A percentile compares a stretch with the other conserved stretches of the same genome.
Evolutionary conservation across 1,139 yeast genomes (phyloP).

Genomic region (Suhomyces kunorum): DNA sequence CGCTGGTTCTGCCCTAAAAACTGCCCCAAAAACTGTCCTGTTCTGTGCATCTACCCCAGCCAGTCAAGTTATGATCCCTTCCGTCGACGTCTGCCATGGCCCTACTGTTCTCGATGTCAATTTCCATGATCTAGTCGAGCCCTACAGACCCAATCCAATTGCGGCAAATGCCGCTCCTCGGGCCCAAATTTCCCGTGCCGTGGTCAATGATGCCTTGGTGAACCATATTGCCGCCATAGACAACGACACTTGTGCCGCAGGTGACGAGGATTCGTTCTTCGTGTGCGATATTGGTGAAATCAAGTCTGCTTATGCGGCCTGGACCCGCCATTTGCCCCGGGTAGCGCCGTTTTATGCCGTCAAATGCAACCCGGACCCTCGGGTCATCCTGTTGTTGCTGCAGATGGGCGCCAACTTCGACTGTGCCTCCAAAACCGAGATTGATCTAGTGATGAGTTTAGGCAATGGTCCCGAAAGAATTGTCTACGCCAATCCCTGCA

Average conservation of each 20-base stretch:
- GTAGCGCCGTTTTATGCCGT: constrained; percentile 89
- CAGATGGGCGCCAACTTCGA: constrained; percentile 77
- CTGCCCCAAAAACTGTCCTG: not conserved
- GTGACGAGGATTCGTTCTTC: constrained; percentile 84
- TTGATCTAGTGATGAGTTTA: constrained; percentile 60
- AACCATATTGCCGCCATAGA: constrained; percentile 51
- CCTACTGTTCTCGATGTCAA: constrained; percentile 14
- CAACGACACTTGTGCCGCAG: constrained; percentile 64
- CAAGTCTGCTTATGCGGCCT: constrained; percentile 55
- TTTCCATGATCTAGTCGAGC: constrained; percentile 13
- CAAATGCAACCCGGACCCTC: constrained; percentile 81
- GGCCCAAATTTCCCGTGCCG: constrained; percentile 12
- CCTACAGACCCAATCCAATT: constrained; percentile 2
- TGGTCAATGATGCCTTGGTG: constrained; percentile 42
- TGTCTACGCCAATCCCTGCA: constrained; percentile 93
- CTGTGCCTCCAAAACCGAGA: constrained; percentile 90
- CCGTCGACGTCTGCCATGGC: constrained; percentile 22
- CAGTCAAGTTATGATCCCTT: constrained; percentile 31
- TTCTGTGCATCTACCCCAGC: not conserved
- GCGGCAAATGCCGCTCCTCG: not conserved
- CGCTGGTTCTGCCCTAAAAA: not conserved
- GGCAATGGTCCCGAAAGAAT: constrained; percentile 69
- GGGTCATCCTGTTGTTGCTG: constrained; percentile 59
- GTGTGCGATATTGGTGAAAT: constrained; percentile 84
- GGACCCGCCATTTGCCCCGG: constrained; percentile 68